phyloP scores from a whole-genome alignment of 192 early-diverging fungal genomes.

The Chytriomyces sp. region DNA sequence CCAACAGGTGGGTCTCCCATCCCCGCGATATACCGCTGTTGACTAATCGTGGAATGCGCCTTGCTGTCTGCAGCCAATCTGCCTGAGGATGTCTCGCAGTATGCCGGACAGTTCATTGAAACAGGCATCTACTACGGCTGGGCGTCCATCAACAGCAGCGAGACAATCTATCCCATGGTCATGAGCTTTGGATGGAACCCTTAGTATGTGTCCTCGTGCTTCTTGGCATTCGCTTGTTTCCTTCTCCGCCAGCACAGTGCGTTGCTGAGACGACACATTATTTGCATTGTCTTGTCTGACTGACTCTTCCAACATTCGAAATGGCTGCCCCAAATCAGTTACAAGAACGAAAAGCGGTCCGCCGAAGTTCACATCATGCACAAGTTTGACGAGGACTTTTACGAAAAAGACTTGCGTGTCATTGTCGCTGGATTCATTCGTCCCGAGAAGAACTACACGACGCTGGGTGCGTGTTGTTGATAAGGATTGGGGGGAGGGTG shows the following conservation, averaged over 20 bases:
- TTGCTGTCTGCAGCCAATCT: conserved; percentile 76
- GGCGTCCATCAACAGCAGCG: conserved; percentile 71
- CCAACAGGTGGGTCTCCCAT: conserved; percentile 77
- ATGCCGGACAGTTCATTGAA: conserved; percentile 65
- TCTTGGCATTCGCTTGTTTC: not conserved
- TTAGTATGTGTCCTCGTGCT: conserved; percentile 47
- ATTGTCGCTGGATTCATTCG: conserved; percentile 88
- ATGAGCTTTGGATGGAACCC: conserved; percentile 99
- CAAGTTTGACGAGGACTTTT: conserved; percentile 87
- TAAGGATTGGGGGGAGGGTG: not conserved
- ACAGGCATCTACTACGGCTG: conserved; percentile 97
- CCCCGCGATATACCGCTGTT: not conserved
- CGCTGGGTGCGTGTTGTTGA: conserved; percentile 65
- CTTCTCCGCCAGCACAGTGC: not conserved
- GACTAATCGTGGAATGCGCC: not conserved
- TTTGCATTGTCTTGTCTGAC: not conserved
- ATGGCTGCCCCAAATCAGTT: conserved; percentile 36
- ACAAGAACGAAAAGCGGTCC: conserved; percentile 94
- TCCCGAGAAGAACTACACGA: conserved; percentile 85
- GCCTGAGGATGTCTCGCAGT: conserved; percentile 73
- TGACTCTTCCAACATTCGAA: too few species aligned
- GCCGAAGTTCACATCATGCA: conserved; percentile 98
- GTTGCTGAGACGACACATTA: not conserved
- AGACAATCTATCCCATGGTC: conserved; percentile 88
- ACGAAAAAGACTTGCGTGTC: conserved; percentile 81